A percentile compares a stretch with the other conserved stretches of the same genome.
Evolutionary conservation across 225 moss, liverwort and hornwort genomes (phyloP).

Genomic region (Physcomitrellopsis africana): DNA sequence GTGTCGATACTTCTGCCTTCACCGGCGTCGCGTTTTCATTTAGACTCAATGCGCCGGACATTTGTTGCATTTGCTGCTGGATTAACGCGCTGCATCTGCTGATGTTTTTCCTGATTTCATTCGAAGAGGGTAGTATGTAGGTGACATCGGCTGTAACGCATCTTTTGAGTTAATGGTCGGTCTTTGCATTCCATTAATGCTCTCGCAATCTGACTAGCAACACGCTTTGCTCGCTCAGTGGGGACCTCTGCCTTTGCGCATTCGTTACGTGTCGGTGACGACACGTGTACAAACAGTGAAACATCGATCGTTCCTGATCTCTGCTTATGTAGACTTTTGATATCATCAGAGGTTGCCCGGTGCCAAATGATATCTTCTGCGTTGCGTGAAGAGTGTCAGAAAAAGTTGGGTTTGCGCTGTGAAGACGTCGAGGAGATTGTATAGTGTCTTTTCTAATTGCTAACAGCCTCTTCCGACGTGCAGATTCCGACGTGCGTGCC

Average conservation of each 20-base stretch:
- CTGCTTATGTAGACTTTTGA: too few relatives aligned
- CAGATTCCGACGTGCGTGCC: conserved; percentile 11
- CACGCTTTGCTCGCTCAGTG: not conserved
- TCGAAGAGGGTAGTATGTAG: not conserved
- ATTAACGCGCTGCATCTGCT: not conserved
- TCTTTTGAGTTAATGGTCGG: not conserved
- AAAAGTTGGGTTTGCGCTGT: not conserved
- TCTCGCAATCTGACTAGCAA: too few relatives aligned
- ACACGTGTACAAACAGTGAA: not conserved
- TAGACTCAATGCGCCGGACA: not conserved
- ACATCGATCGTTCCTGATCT: not conserved
- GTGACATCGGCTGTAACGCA: too few relatives aligned
- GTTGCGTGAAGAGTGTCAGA: too few relatives aligned
- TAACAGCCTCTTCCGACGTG: not conserved
- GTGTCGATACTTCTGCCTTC: not conserved
- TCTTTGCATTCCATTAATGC: not conserved
- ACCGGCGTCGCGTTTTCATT: not conserved
- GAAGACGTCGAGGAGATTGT: not conserved
- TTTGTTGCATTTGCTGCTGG: not conserved
- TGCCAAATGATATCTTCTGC: not conserved
- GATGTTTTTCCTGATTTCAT: not conserved
- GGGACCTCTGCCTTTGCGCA: not conserved
- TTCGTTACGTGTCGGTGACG: conserved; percentile 12
- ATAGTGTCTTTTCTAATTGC: not conserved
- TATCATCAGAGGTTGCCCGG: too few relatives aligned